Base-by-base conservation (phyloP, 2,329 filamentous ascomycete species). In the Penicillium sp. region DNA sequence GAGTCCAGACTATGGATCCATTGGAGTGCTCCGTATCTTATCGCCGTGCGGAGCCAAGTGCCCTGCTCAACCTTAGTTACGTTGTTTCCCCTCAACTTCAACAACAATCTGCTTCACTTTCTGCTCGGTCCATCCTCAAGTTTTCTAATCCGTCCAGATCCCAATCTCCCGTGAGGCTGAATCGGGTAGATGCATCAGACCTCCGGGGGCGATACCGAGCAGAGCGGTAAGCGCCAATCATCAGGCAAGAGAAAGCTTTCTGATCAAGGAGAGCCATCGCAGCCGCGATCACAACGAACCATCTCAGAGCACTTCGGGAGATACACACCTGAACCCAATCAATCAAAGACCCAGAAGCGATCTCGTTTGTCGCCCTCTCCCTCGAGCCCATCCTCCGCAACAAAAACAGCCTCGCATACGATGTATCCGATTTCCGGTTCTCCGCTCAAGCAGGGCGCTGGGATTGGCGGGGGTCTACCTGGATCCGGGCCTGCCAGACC, bases 381-480 rank as follows among this genome's bases (percentile, higher is more conserved):
- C 11, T 55, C 65, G 13, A 53, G 47, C 33, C 51, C 49, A 13
- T 40, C 56, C 30, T 53, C 56, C 31, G 16, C 31, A 18, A 40
- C 29, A 16, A 40, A 54, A 36, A 38, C 58, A 22, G 54, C 52
- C 38, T 67, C 59, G 50, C 63, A 73, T 53, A 77, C 73, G 55
- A 82, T 81, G 79, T 80, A 81, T 61, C 75, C 69, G 52, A 80
- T 80, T 64, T 65, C 70, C 46, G 71, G 62, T 50, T 70, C 60
- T 58, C 65, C 65, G 35, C 50, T 68, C 34, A 68, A 69, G 39
- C 66, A 68, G 22, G 66, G 68, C 41, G 57, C 71, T 41, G 57
- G 70, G 45, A 71, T 78, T 53, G 74, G 76, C 60, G 72, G 81
- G 57, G 80, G 52, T 14, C 40, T 50, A 30, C 25, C 77, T 38